phyloP scores from a whole-genome alignment of 768 basidiomycete genomes.

The Calocybe gangraenosa region DNA sequence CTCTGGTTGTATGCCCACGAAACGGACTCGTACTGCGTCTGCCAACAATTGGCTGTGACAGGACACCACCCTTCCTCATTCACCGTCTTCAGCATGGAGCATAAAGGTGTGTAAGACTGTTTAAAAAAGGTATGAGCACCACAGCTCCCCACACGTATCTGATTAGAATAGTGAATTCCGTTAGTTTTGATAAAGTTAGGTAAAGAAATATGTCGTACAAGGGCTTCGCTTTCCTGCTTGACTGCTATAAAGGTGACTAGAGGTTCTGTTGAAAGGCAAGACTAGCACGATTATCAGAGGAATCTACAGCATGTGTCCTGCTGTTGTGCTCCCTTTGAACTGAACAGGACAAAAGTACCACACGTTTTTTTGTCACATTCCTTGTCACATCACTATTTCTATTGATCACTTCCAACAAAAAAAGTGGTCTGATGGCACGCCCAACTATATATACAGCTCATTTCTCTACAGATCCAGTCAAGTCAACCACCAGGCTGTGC shows the following conservation, averaged over 20 bases:
- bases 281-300: conserved; percentile 24
- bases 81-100: conserved; percentile 18
- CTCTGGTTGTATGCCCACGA: conserved; percentile 34
- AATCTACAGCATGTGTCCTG: conserved; percentile 29
- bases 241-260: no score
- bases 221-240: no score
- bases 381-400: conserved; percentile 10
- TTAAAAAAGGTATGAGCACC: conserved; percentile 11
- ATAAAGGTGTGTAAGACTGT: conserved; percentile 23
- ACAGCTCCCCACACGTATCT: conserved; percentile 11
- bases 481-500: no score
- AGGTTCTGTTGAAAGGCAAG: no score
- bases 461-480: no score
- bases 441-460: no score
- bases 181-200: background rate
- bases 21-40: conserved; percentile 31
- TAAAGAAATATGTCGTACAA: no score
- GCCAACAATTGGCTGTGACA: conserved; percentile 36
- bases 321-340: conserved; percentile 17
- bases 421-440: no score
- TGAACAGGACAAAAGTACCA: conserved; percentile 23
- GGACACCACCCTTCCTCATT: conserved; percentile 37
- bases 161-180: conserved; percentile 8
- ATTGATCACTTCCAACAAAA: no score
- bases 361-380: conserved; percentile 24